Base-by-base conservation (phyloP, 441 rosid genomes). In the Bocquillonia castaneifolia region DNA sequence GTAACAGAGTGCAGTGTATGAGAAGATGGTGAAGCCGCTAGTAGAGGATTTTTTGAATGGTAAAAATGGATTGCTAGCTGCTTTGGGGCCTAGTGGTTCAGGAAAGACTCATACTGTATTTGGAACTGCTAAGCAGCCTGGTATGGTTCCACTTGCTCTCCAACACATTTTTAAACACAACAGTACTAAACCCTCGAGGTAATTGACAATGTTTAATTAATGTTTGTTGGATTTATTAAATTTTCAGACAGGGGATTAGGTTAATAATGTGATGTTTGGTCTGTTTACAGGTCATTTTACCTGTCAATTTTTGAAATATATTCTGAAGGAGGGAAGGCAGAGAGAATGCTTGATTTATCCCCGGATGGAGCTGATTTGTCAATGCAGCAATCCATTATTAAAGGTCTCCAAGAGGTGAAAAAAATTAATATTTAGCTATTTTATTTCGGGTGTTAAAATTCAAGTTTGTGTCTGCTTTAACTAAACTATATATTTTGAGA, bases 91-190 rank as follows among this genome's bases (percentile, higher is more conserved):
- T 62, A 91, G 93, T 23, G 97, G 97, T 67, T 91, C 98, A 0
- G 97, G 97, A 48, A 91, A 93, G 85, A 93, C 98, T 15, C 90
- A 93, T 64, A 93, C 98, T 0, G 91, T 93, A 52, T 93, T 93
- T 50, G 96, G 97, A 44, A 81, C 72, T 68, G 75, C 82, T 0
- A 80, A 81, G 76, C 85, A 89, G 37, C 97, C 96, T 18, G 98
- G 98, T 26, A 84, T 91, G 84, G 89, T 93, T 54, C 86, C 93
- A 3, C 85, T 82, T 52, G 84, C 85, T 0, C 86, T 93, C 52
- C 72, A 80, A 68, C 82, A 78, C 15, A 82, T 93, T 74, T 89
- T 93, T 74, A 81, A 64, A 17, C 69, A 68, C 66, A 53, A 29
- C 0, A 52, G 42, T 68, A 62, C 76, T 25, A 68, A 36, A 26